Conservation (phyloP, 345 rosid species). For the Cardamine occulta region DNA sequence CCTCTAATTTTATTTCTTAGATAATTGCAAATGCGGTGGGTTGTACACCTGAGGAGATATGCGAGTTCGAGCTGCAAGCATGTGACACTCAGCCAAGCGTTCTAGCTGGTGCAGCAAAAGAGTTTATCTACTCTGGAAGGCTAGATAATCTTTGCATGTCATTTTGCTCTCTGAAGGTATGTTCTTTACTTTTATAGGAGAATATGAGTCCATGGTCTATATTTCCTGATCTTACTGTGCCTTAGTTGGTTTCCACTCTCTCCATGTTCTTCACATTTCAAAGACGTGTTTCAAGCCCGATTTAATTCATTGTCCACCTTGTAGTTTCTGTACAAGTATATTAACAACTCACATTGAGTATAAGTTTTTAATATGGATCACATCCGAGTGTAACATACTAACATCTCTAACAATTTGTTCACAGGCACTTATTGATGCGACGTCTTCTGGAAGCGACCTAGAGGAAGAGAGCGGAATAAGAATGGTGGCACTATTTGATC, state of each 20-base stretch:
- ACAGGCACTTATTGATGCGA: conserved; percentile 82
- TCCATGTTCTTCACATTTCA: background rate
- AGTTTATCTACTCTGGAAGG: conserved; percentile 92
- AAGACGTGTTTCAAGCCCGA: background rate
- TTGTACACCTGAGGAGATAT: conserved; percentile 73
- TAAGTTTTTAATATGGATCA: conserved; percentile 14
- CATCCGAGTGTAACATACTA: background rate
- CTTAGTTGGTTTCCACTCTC: background rate
- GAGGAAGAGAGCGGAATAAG: conserved; percentile 83
- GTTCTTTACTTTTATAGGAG: background rate
- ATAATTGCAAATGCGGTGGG: conserved; percentile 65
- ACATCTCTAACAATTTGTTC: conserved; percentile 2
- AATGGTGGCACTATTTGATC: conserved; percentile 96
- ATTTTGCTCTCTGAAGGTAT: conserved; percentile 90
- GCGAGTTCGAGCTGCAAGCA: conserved; percentile 95
- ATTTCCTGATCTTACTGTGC: background rate
- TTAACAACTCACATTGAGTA: background rate
- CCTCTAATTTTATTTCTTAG: conserved; percentile 44
- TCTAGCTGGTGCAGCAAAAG: conserved; percentile 83
- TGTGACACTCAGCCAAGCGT: conserved; percentile 95
- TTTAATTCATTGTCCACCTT: background rate
- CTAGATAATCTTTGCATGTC: conserved; percentile 99
- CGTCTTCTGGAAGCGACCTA: conserved; percentile 70
- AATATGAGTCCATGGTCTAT: conserved; percentile 1
- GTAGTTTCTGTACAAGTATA: background rate